A percentile compares a stretch with the other conserved stretches of the same genome.
Evolutionary conservation across 2,329 filamentous ascomycete genomes (phyloP).

Genomic region (Apiospora saccharicola): DNA sequence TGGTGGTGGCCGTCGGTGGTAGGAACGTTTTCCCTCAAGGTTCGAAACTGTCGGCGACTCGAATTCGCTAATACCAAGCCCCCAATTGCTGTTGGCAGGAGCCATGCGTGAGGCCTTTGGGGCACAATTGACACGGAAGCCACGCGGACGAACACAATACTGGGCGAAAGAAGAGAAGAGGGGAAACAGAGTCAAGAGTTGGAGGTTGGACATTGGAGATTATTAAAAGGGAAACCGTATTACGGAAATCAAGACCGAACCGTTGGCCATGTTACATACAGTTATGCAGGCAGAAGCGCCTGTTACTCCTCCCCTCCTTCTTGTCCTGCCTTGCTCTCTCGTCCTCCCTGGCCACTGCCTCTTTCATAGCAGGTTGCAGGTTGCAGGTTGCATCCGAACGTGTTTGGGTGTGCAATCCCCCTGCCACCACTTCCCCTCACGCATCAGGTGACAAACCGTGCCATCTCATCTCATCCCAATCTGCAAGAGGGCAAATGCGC

Average conservation of each 20-base stretch:
- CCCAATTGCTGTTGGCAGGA: background rate
- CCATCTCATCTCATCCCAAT: conserved; percentile 11
- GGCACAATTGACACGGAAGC: background rate
- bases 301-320: conserved; percentile 10
- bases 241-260: background rate
- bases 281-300: conserved; percentile 5
- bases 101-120: background rate
- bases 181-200: conserved; percentile 9
- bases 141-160: background rate
- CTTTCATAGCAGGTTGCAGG: background rate
- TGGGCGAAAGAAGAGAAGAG: background rate
- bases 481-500: conserved; percentile 1
- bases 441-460: conserved; percentile 8
- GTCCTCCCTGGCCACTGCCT: background rate
- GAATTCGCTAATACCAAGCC: background rate
- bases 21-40: background rate
- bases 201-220: conserved; percentile 14
- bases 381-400: background rate
- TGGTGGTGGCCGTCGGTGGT: too few relatives aligned
- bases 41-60: background rate
- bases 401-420: background rate
- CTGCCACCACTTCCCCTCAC: conserved; percentile 8
- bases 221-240: background rate
- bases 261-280: conserved; percentile 16
- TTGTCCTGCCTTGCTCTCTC: background rate